Conservation (phyloP, 805 yeast species). For the Crinitomyces ghanaensis region DNA sequence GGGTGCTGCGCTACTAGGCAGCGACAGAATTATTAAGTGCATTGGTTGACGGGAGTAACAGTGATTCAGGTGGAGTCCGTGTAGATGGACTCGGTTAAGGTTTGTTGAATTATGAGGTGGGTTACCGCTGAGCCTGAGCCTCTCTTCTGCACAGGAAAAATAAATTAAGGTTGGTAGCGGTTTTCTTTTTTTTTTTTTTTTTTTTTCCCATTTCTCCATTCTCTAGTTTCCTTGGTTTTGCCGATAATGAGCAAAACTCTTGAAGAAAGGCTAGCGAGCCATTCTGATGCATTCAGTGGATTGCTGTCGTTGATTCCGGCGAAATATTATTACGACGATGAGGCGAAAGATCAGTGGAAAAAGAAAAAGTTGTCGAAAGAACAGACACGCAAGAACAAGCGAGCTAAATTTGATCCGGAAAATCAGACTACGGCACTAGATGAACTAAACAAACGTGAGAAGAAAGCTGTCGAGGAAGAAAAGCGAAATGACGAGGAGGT, state of each 20-base stretch:
- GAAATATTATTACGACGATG: constrained; percentile 85
- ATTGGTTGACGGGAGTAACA: no score
- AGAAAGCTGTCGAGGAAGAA: constrained; percentile 25
- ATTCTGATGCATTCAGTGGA: constrained; percentile 60
- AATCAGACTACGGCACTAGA: constrained; percentile 24
- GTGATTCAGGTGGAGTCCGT: no score
- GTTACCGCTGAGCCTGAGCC: no score
- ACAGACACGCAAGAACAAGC: constrained; percentile 50
- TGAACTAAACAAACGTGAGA: constrained; percentile 18
- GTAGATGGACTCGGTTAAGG: no score
- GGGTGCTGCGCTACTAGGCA: constrained; percentile 36
- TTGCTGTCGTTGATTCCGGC: constrained; percentile 86
- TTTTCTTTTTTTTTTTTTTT: no score
- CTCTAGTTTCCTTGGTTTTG: no score
- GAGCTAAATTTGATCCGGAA: constrained; percentile 64
- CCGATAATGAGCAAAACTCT: constrained; percentile 15
- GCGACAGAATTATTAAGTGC: no score
- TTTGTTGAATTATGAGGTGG: no score
- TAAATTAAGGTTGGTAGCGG: no score
- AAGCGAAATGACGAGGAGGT: constrained; percentile 1
- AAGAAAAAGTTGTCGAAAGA: constrained; percentile 61
- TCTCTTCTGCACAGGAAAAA: no score
- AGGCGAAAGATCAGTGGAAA: constrained; percentile 83
- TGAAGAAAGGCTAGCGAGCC: constrained; percentile 24
- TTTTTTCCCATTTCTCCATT: no score